A percentile compares a stretch with the other conserved stretches of the same genome.
Conservation (phyloP, 2,329 filamentous ascomycete genomes). For the Myriosclerotinia duriaeana region DNA sequence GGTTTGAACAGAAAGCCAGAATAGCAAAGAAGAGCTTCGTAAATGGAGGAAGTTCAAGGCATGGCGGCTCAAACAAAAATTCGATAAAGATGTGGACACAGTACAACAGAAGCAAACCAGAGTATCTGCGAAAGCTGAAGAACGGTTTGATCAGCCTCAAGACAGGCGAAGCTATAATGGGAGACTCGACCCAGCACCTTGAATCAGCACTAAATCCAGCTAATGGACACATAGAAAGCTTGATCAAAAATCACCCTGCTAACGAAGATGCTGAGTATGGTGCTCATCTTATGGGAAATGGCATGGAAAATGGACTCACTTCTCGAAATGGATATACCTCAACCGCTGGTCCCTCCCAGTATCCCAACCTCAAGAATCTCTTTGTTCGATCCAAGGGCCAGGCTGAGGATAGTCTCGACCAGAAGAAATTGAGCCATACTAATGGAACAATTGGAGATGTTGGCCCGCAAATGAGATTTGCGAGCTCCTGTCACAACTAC, state of each 20-base stretch:
- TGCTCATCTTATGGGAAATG: neutral
- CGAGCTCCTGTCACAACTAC: neutral
- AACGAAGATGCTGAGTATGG: neutral
- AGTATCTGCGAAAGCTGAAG: neutral
- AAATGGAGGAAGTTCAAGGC: neutral
- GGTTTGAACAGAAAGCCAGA: constrained; percentile 6
- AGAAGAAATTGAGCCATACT: neutral
- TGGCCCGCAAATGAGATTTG: neutral
- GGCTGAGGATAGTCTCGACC: too few species aligned
- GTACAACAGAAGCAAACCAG: neutral
- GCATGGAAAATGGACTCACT: neutral
- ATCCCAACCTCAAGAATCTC: neutral
- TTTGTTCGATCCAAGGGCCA: neutral
- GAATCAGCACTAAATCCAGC: neutral
- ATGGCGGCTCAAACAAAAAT: neutral
- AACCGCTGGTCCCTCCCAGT: neutral
- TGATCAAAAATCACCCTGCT: too few species aligned
- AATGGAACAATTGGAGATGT: neutral
- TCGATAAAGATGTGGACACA: constrained; percentile 4
- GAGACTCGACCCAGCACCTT: neutral
- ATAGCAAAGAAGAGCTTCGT: neutral
- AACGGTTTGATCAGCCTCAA: constrained; percentile 9
- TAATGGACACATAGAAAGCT: neutral
- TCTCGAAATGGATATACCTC: neutral
- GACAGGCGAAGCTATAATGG: neutral